phyloP scores from a whole-genome alignment of 225 moss, liverwort and hornwort genomes.

The Physcomitrium patens region DNA sequence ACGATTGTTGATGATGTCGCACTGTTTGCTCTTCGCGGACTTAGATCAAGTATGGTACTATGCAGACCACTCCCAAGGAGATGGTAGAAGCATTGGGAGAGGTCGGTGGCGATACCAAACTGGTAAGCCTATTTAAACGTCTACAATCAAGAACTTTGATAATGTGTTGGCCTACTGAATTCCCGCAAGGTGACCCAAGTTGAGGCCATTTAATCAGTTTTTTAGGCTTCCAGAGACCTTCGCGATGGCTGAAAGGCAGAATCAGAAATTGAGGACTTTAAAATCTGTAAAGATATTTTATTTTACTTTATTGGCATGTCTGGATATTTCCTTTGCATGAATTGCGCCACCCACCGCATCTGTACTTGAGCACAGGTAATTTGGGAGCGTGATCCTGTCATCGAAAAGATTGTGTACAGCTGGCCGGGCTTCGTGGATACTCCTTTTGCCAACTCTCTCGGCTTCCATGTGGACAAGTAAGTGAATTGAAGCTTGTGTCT shows the following conservation, averaged over 20 bases:
- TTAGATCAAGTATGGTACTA: not conserved
- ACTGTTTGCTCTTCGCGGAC: slow-evolving; percentile 3
- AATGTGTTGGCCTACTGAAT: slow-evolving; percentile 2
- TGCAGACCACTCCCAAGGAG: slow-evolving; percentile 59
- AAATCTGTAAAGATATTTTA: not conserved
- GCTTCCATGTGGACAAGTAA: slow-evolving; percentile 48
- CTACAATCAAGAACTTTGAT: not conserved
- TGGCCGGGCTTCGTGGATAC: slow-evolving; percentile 50
- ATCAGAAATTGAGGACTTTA: not conserved
- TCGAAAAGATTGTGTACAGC: slow-evolving; percentile 48
- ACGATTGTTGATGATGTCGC: slow-evolving; percentile 5
- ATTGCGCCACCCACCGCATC: not conserved
- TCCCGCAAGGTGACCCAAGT: not conserved
- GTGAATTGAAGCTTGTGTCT: not conserved
- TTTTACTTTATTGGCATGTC: not conserved
- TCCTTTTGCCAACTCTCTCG: no score
- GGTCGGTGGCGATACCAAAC: slow-evolving; percentile 48
- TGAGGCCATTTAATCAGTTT: not conserved
- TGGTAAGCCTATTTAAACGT: slow-evolving; percentile 38
- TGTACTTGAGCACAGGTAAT: slow-evolving; percentile 38
- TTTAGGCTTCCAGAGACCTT: not conserved
- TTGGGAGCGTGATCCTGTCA: slow-evolving; percentile 54
- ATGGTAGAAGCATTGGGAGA: slow-evolving; percentile 59
- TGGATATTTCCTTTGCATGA: slow-evolving; percentile 7
- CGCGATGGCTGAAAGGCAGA: not conserved